phyloP scores from a whole-genome alignment of 805 yeast species.

The Candida yuanshanica region DNA sequence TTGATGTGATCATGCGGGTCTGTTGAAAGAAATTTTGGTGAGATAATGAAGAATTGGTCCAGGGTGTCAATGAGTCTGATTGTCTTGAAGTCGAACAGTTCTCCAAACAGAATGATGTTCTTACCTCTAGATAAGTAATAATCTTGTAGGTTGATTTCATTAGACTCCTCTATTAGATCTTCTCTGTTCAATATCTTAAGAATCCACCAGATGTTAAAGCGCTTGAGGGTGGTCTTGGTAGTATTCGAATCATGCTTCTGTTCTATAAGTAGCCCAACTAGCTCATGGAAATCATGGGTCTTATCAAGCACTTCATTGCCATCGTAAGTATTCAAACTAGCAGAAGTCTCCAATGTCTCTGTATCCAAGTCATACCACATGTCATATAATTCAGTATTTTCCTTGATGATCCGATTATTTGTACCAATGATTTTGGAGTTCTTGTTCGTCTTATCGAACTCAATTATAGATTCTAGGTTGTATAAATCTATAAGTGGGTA shows the following conservation, averaged over 20 bases:
- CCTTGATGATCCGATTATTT: conserved; percentile 58
- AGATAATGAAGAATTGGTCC: conserved; percentile 7
- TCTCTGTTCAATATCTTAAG: conserved; percentile 21
- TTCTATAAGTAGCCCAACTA: conserved; percentile 7
- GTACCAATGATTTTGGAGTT: conserved; percentile 54
- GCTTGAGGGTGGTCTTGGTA: conserved; percentile 22
- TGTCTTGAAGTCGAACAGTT: conserved; percentile 27
- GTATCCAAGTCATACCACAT: conserved; percentile 54
- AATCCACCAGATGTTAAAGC: conserved; percentile 29
- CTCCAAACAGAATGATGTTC: conserved; percentile 28
- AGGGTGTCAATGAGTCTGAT: conserved; percentile 18
- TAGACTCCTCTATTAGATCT: conserved; percentile 4
- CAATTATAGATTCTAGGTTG: conserved; percentile 39
- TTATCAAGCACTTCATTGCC: conserved; percentile 9
- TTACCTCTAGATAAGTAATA: conserved; percentile 26
- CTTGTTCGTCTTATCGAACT: conserved; percentile 16
- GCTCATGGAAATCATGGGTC: conserved; percentile 18
- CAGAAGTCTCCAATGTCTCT: conserved; percentile 26
- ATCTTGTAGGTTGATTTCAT: conserved; percentile 25
- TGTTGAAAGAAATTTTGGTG: neutral
- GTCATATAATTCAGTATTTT: conserved; percentile 52
- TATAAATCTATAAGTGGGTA: conserved; percentile 62
- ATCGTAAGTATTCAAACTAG: conserved; percentile 10
- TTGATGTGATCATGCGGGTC: neutral
- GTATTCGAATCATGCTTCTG: conserved; percentile 27